Evolutionary conservation across 2,329 filamentous ascomycete species (phyloP).

Genomic region (Aspergillus chevalieri): DNA sequence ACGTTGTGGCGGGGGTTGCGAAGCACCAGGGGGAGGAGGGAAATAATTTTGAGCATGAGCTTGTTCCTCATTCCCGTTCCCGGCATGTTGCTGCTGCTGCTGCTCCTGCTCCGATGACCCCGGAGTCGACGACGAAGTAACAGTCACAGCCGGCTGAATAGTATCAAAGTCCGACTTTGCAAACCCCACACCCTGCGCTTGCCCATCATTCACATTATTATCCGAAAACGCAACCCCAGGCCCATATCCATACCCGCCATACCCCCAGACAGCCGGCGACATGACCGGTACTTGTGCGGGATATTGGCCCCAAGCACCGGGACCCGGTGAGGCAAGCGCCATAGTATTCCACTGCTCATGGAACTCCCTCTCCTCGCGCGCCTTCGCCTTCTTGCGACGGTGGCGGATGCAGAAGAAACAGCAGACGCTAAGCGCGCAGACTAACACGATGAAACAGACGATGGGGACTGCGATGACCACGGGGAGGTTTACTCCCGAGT

Average conservation of each 20-base stretch:
- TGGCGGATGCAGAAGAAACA: slow-evolving; percentile 40
- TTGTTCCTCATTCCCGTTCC: no score
- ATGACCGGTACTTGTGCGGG: not conserved
- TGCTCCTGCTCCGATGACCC: slow-evolving; percentile 7
- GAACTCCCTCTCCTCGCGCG: slow-evolving; percentile 22
- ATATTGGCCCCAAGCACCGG: slow-evolving; percentile 20
- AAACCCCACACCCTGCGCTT: slow-evolving; percentile 13
- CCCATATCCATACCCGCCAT: slow-evolving; percentile 6
- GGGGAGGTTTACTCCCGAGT: slow-evolving; percentile 26
- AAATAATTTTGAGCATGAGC: not conserved
- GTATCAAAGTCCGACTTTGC: slow-evolving; percentile 8
- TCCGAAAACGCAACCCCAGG: slow-evolving; percentile 22
- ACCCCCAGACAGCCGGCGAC: slow-evolving; percentile 10
- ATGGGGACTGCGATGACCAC: slow-evolving; percentile 40
- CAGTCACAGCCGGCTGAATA: slow-evolving; percentile 1
- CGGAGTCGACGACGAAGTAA: slow-evolving; percentile 1
- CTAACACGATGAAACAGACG: slow-evolving; percentile 35
- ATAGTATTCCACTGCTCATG: slow-evolving; percentile 32
- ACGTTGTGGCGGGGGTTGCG: not conserved
- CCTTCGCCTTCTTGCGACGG: slow-evolving; percentile 32
- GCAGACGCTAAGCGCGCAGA: slow-evolving; percentile 25
- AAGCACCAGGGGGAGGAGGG: not conserved
- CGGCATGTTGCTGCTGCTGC: not conserved
- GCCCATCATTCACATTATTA: slow-evolving; percentile 16
- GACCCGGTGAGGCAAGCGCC: slow-evolving; percentile 23